phyloP scores from a whole-genome alignment of 2,329 filamentous ascomycete genomes.

The Trichoderma sp. region DNA sequence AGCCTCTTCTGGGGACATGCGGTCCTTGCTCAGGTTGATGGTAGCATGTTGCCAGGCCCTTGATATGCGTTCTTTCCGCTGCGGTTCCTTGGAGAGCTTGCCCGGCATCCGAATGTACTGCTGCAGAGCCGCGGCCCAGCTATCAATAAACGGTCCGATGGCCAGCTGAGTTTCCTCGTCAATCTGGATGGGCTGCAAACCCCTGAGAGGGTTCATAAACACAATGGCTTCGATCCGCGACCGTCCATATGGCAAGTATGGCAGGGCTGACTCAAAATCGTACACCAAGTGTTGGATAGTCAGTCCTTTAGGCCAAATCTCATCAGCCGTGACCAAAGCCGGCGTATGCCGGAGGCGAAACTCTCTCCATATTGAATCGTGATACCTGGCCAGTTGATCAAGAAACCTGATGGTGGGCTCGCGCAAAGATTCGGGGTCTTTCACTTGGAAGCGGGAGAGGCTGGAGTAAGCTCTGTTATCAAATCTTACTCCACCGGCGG shows the following conservation, averaged over 20 bases:
- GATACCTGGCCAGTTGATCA: neutral
- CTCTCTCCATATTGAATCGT: neutral
- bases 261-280: neutral
- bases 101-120: neutral
- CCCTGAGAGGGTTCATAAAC: neutral
- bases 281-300: neutral
- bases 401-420: conserved; percentile 6
- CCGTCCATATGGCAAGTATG: neutral
- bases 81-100: neutral
- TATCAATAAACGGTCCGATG: neutral
- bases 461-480: neutral
- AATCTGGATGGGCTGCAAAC: neutral
- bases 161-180: neutral
- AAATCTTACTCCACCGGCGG: neutral
- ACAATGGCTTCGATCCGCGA: neutral
- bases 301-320: conserved; percentile 8
- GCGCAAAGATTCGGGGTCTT: neutral
- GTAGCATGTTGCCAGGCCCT: conserved; percentile 12
- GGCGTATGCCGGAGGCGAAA: neutral
- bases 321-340: neutral
- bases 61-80: neutral
- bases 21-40: neutral
- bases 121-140: conserved; percentile 2
- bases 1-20: conserved; percentile 14
- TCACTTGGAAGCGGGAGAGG: neutral